phyloP scores from a whole-genome alignment of 495 filamentous ascomycete species.

The Penicillium turbatum region DNA sequence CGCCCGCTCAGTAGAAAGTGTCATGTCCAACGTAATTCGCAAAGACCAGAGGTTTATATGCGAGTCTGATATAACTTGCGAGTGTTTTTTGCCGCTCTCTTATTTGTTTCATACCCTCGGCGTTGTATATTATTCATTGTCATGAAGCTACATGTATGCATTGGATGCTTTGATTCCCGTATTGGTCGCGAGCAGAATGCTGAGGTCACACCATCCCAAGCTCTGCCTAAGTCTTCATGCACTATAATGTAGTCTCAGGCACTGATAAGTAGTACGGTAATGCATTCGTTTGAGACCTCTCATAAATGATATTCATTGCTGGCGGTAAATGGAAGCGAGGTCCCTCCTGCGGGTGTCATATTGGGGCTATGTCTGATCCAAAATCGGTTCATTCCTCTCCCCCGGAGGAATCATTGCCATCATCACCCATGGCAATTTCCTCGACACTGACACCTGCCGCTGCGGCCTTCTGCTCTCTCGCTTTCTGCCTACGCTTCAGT shows the following conservation, averaged over 20 bases:
- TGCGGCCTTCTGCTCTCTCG: conserved; percentile 41
- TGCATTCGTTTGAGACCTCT: not conserved
- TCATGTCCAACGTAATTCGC: not conserved
- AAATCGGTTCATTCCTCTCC: conserved; percentile 12
- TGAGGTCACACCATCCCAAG: conserved; percentile 2
- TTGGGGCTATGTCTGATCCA: conserved; percentile 2
- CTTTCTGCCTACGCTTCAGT: conserved; percentile 44
- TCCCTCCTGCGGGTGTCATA: conserved; percentile 23
- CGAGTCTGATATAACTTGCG: not conserved
- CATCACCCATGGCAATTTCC: conserved; percentile 8
- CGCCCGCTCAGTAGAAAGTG: not conserved
- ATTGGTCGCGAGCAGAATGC: not conserved
- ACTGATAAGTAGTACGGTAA: not conserved
- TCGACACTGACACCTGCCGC: conserved; percentile 16
- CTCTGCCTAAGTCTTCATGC: not conserved
- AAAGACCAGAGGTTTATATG: not conserved
- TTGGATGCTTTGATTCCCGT: not conserved
- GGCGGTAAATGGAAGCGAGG: not conserved
- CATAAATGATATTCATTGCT: not conserved
- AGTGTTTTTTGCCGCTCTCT: not conserved
- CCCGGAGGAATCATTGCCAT: conserved; percentile 17
- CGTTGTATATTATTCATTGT: not conserved
- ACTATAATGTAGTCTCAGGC: not conserved
- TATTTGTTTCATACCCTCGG: conserved; percentile 4
- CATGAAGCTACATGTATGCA: not conserved